Evolutionary conservation across 768 basidiomycete genomes (phyloP), one percentile per base, ranked within the genome.

Genomic region (Clathrus columnatus): DNA sequence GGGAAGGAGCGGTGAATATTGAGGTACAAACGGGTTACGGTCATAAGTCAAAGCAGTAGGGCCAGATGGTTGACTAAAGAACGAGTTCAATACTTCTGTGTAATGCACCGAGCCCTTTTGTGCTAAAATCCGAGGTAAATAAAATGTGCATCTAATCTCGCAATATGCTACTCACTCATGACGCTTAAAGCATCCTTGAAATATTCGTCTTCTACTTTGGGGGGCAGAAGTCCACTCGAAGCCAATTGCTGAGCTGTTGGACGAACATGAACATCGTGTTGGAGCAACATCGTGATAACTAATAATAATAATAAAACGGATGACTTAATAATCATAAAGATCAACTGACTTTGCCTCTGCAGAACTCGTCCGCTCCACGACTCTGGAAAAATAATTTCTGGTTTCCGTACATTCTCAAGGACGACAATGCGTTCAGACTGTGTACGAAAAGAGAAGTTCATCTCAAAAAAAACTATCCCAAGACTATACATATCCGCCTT

Each of bases 401-500:
- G 83, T 61, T 81, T 84, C 23, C 94, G 73, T 26, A 96, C 65
- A 49, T 84, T 81, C 61, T 88, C 87, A 0, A 97, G 76, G 20
- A 93, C 91, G 1, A 78, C 82, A 36, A 88, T 87, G 20, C 93
- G 82, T 64, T 97, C 93, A 18, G 87, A 77, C 1, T 81, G 83
- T 0, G 93, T 96, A 10, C 79, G 72, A 69, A 96, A 91, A 17
- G 72, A 63, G 68, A 85, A 90, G 67, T 91, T 93, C 92, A 96
- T 95, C 72, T 97, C 94, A 63, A 97, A 96, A 69, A 96, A 96
- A 14, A 96, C 93, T 60, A 97, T 84, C 21, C 93, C 94, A 8
- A 95, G 78, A 67, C 91, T 92, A 65, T 94, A 97, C 79, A 97
- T 85, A 63, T 97, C 94, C 0, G 91, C 93, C 63, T 94, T 95